A percentile compares a stretch with the other conserved stretches of the same genome.
These are phyloP conservation scores for Botryosphaeria dothidea DNA, from an alignment of 2,329 filamentous ascomycete genomes.

Conservation along the genomic window DNA sequence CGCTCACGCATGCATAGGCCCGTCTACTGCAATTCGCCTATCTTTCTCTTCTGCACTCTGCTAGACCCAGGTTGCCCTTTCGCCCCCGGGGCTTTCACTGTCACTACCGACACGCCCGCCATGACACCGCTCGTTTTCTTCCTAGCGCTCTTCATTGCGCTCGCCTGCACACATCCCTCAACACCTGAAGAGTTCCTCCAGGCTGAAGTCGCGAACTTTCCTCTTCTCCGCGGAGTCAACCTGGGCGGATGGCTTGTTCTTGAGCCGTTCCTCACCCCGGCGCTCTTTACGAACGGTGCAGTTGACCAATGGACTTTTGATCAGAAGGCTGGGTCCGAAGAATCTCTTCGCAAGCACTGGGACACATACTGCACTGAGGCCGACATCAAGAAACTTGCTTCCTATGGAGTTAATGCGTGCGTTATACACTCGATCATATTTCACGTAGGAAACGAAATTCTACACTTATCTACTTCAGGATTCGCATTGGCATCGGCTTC, in stretches of 20 bases:
- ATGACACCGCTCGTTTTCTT: background rate
- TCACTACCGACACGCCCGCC: too few species aligned
- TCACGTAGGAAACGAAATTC: background rate
- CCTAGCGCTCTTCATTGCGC: background rate
- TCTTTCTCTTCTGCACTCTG: too few species aligned
- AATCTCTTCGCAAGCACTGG: conserved; percentile 39
- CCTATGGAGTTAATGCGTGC: conserved; percentile 36
- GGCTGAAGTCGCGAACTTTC: background rate
- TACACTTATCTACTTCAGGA: conserved; percentile 7
- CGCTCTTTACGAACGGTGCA: conserved; percentile 36
- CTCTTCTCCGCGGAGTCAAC: conserved; percentile 33
- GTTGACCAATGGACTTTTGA: conserved; percentile 44
- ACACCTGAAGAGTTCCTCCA: background rate
- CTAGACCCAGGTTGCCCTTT: too few species aligned
- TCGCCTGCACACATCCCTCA: background rate
- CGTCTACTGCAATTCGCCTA: too few species aligned
- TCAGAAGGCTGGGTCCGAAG: conserved; percentile 28
- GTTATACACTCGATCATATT: background rate
- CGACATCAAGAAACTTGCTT: conserved; percentile 44
- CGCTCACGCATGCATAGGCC: too few species aligned
- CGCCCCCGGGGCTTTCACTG: too few species aligned
- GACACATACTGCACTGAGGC: conserved; percentile 40
- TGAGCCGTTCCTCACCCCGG: conserved; percentile 38
- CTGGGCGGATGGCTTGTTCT: conserved; percentile 40
- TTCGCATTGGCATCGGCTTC: conserved; percentile 56